Evolutionary conservation across 116 monocot species (phyloP).

Genomic region (Zostera marina): DNA sequence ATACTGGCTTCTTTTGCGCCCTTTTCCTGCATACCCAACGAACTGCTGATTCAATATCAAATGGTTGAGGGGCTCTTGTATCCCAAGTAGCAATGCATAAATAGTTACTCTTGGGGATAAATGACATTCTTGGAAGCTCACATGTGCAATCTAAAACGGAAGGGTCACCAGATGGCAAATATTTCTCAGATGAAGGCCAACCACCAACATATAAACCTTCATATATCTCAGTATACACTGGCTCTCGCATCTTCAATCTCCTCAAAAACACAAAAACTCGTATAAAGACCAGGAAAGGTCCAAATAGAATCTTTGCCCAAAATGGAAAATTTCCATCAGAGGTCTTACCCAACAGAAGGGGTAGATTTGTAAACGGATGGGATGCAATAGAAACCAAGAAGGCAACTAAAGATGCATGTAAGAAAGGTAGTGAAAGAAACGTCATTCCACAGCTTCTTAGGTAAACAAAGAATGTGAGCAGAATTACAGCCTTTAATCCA

Average conservation of each 20-base stretch:
- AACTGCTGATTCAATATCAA: conserved; percentile 70
- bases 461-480: conserved; percentile 20
- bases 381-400: conserved; percentile 34
- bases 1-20: conserved; percentile 48
- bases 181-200: conserved; percentile 45
- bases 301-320: conserved; percentile 64
- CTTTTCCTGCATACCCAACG: conserved; percentile 67
- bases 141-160: conserved; percentile 93
- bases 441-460: conserved; percentile 15
- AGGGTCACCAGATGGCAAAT: conserved; percentile 64
- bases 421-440: conserved; percentile 22
- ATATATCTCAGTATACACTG: conserved; percentile 44
- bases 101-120: conserved; percentile 34
- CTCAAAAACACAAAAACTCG: conserved; percentile 39
- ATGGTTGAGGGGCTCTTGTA: conserved; percentile 51
- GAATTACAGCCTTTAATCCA: conserved; percentile 44
- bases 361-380: conserved; percentile 50
- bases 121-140: conserved; percentile 50
- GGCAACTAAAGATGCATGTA: conserved; percentile 30
- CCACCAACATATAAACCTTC: conserved; percentile 79
- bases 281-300: conserved; percentile 42
- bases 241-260: conserved; percentile 46
- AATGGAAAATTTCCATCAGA: conserved; percentile 69
- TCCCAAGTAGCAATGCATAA: conserved; percentile 74
- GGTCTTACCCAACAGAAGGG: conserved; percentile 60